Percentiles rank a stretch among this genome's conserved stretches.
These are phyloP conservation scores for Backusella australiensis DNA, from an alignment of 192 early-diverging fungal genomes.

Conservation along the genomic window DNA sequence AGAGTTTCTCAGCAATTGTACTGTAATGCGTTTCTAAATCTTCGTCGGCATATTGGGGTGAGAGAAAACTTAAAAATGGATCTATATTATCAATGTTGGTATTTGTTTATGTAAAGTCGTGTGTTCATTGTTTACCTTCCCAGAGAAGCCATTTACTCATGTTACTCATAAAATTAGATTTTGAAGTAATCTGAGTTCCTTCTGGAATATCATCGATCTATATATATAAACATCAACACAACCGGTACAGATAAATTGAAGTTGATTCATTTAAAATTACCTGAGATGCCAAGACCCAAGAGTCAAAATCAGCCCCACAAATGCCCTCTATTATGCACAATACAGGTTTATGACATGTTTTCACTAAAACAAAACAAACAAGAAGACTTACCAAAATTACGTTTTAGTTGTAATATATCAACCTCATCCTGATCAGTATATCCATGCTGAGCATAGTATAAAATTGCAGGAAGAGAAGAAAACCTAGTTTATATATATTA, in stretches of 20 bases:
- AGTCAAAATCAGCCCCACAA: slow-evolving; percentile 77
- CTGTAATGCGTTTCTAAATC: slow-evolving; percentile 69
- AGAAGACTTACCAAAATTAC: slow-evolving; percentile 35
- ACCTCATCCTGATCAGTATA: slow-evolving; percentile 67
- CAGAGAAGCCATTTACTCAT: slow-evolving; percentile 84
- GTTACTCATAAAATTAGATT: slow-evolving; percentile 63
- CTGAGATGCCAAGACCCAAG: slow-evolving; percentile 70
- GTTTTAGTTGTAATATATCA: slow-evolving; percentile 53
- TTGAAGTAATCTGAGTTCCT: slow-evolving; percentile 41
- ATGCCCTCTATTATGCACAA: slow-evolving; percentile 61
- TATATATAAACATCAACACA: not conserved
- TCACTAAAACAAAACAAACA: not conserved
- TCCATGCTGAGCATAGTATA: slow-evolving; percentile 75
- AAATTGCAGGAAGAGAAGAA: slow-evolving; percentile 74
- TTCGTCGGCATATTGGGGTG: slow-evolving; percentile 71
- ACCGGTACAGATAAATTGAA: too few relatives aligned
- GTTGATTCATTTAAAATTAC: slow-evolving; percentile 20
- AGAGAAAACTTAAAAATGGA: slow-evolving; percentile 71
- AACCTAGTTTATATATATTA: slow-evolving; percentile 37
- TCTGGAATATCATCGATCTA: slow-evolving; percentile 55
- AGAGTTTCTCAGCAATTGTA: slow-evolving; percentile 50
- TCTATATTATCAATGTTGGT: slow-evolving; percentile 35
- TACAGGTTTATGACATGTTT: too few relatives aligned
- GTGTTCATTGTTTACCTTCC: slow-evolving; percentile 54
- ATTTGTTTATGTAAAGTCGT: not conserved